Conservation (phyloP, 495 filamentous ascomycete species). For the Sabuloglossum arenarium region DNA sequence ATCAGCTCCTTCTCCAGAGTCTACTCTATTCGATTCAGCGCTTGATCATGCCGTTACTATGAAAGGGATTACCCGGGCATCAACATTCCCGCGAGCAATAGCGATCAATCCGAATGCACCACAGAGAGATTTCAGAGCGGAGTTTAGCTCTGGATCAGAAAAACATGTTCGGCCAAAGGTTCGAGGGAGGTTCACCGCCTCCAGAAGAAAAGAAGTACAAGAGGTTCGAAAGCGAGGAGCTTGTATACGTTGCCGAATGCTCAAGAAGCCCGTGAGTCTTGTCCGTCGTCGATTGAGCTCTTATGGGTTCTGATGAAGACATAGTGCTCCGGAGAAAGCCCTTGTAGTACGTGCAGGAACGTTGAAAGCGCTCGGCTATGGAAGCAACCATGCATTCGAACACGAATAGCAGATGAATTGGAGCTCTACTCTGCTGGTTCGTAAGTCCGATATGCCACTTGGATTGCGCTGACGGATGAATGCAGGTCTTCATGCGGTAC, state of each 20-base stretch:
- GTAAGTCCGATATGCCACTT: conserved; percentile 5
- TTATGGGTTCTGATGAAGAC: not conserved
- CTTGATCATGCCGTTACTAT: conserved; percentile 6
- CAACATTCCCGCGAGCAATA: conserved; percentile 29
- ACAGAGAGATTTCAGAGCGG: conserved; percentile 34
- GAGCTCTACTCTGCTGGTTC: conserved; percentile 45
- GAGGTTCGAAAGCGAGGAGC: conserved; percentile 62
- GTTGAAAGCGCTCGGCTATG: conserved; percentile 62
- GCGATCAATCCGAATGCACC: conserved; percentile 32
- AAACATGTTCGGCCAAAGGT: conserved; percentile 33
- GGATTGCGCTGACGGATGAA: not conserved
- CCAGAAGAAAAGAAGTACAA: conserved; percentile 56
- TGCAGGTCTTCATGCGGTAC: conserved; percentile 40
- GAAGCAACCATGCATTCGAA: conserved; percentile 61
- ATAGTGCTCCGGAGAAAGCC: conserved; percentile 52
- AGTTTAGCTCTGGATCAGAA: conserved; percentile 29
- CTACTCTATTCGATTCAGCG: conserved; percentile 5
- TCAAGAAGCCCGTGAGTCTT: conserved; percentile 48
- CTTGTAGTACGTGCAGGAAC: conserved; percentile 59
- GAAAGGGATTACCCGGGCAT: conserved; percentile 14
- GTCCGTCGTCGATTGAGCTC: not conserved
- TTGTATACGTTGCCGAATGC: conserved; percentile 68
- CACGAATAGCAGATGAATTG: conserved; percentile 50
- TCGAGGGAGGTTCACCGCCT: conserved; percentile 46
- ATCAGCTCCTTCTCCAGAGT: not conserved